Conservation (phyloP, 352 stramenopile species). For the Pythium oligandrum region DNA sequence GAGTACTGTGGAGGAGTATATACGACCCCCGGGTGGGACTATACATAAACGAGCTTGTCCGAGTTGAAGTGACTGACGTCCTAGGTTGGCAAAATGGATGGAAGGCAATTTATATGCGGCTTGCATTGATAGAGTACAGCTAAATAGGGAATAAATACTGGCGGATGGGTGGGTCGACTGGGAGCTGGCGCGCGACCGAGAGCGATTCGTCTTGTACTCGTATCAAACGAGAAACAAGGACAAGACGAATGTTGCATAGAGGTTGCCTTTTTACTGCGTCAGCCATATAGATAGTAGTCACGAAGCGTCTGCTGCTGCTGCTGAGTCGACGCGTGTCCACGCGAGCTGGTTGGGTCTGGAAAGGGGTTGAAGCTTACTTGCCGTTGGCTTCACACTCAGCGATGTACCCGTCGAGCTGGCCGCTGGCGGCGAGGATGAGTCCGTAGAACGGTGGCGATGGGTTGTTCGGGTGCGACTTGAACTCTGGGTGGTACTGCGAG, state of each 20-base stretch:
- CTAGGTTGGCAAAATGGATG: no score
- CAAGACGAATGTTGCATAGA: not conserved
- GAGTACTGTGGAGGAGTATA: no score
- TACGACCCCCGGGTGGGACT: no score
- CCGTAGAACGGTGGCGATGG: constrained; percentile 98
- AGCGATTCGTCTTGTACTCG: constrained; percentile 21
- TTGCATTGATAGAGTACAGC: no score
- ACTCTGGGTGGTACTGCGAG: constrained; percentile 99
- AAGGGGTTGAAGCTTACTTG: constrained; percentile 15
- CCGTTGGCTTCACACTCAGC: constrained; percentile 27
- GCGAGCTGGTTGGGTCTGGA: not conserved
- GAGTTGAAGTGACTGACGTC: no score
- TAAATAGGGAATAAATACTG: no score
- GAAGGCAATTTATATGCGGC: no score
- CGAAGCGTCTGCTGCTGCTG: constrained; percentile 11
- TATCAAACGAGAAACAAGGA: constrained; percentile 13
- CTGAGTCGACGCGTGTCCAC: constrained; percentile 3
- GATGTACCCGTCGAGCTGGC: constrained; percentile 71
- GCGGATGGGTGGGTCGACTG: not conserved
- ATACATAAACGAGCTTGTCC: no score
- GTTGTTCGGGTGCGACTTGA: constrained; percentile 94
- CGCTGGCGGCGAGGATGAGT: constrained; percentile 90
- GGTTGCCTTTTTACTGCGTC: no score
- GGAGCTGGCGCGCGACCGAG: constrained; percentile 14
- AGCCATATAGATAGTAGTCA: no score